A percentile compares a stretch with the other conserved stretches of the same genome.
Conservation (phyloP, 2,329 filamentous ascomycete species). For the Fusarium musae region DNA sequence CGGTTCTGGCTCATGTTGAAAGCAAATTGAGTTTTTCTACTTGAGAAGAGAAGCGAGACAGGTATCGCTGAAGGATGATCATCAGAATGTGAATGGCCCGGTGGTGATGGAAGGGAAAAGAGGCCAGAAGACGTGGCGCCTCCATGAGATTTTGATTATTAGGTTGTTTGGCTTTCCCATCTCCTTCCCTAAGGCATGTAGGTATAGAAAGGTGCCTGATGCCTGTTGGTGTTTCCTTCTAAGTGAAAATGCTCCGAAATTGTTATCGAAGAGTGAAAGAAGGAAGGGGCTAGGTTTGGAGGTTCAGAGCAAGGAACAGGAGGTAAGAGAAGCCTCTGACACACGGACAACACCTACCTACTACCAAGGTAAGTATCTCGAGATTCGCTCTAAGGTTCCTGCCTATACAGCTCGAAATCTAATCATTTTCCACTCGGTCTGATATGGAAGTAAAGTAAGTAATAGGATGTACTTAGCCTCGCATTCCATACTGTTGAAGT, state of each 20-base stretch:
- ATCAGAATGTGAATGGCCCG: background rate
- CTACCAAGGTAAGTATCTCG: background rate
- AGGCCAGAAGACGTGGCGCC: background rate
- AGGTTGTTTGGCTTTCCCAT: background rate
- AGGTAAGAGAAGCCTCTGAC: background rate
- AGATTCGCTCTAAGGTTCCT: background rate
- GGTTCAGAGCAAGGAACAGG: background rate
- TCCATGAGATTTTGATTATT: background rate
- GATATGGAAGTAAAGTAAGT: background rate
- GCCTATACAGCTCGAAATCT: background rate
- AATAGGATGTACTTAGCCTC: background rate
- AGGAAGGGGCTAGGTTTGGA: background rate
- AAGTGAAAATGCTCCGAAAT: background rate
- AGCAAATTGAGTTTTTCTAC: background rate
- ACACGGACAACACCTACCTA: background rate
- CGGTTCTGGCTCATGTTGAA: constrained; percentile 27
- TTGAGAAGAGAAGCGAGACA: background rate
- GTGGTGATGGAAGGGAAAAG: background rate
- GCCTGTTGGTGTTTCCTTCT: background rate
- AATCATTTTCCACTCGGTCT: background rate
- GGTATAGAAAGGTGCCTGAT: background rate
- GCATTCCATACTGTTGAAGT: background rate
- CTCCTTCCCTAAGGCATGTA: background rate
- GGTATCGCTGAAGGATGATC: background rate
- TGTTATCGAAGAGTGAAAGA: background rate